Conservation (phyloP, 495 filamentous ascomycete genomes). For the Mytilinidion resinicola region DNA sequence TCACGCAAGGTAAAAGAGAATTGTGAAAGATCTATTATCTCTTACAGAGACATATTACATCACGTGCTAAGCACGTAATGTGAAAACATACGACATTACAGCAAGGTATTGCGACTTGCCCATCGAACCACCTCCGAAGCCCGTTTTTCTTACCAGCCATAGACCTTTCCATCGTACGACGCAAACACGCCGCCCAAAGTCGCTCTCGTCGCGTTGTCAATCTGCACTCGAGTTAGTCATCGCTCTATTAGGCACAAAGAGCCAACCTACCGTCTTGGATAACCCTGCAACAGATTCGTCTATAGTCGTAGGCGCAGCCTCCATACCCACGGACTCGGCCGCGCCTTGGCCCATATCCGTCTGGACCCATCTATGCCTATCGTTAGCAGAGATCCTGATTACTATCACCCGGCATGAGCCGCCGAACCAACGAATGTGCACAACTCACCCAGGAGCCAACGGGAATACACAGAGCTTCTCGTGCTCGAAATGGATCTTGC, state of each 20-base stretch:
- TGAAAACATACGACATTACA: no score
- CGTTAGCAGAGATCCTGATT: neutral
- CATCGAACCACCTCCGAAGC: no score
- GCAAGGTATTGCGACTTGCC: no score
- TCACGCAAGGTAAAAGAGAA: no score
- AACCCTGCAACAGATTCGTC: neutral
- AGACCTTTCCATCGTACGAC: neutral
- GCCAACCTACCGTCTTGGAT: neutral
- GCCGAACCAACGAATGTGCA: neutral
- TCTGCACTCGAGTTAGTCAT: neutral
- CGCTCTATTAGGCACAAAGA: no score
- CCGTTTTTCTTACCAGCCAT: neutral
- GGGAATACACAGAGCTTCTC: neutral
- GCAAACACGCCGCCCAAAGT: neutral
- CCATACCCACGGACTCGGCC: neutral
- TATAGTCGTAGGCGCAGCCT: neutral
- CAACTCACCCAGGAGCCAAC: neutral
- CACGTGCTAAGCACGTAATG: no score
- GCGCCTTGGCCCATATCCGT: neutral
- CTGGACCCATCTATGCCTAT: neutral
- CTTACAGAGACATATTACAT: no score
- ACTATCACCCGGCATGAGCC: neutral
- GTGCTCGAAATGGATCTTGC: slow-evolving; percentile 1
- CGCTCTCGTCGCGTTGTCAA: neutral
- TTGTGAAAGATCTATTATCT: no score